These are phyloP conservation scores for Wallacemonas rigidus DNA, from an alignment of 208 protist species.

Conservation along the genomic window DNA sequence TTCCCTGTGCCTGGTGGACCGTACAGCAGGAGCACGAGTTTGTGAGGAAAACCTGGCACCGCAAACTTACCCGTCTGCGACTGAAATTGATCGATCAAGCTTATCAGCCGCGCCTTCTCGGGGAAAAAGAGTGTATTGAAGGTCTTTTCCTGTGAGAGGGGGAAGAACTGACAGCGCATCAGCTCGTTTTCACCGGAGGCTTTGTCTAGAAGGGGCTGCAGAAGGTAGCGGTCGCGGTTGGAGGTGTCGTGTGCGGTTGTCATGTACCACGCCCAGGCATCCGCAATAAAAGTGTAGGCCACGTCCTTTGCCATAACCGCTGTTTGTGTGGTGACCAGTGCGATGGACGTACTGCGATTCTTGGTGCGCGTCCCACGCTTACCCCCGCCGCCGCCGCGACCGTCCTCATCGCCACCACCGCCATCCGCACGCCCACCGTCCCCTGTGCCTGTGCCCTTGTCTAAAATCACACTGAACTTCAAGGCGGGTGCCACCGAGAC, in stretches of 20 bases:
- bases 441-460: conserved; percentile 14
- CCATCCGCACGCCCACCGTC: background rate
- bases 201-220: conserved; percentile 45
- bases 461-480: conserved; percentile 29
- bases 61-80: conserved; percentile 83
- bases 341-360: conserved; percentile 9
- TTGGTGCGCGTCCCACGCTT: background rate
- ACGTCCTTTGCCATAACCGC: conserved; percentile 20
- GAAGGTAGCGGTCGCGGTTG: conserved; percentile 59
- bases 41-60: conserved; percentile 85
- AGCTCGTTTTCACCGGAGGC: conserved; percentile 5
- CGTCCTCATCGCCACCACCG: conserved; percentile 13
- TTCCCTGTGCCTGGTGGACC: conserved; percentile 95
- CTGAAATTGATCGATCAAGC: conserved; percentile 83
- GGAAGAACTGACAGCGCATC: conserved; percentile 73
- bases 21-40: conserved; percentile 89
- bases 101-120: conserved; percentile 72
- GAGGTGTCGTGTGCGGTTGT: conserved; percentile 22
- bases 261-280: conserved; percentile 59
- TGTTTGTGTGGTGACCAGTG: conserved; percentile 9
- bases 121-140: conserved; percentile 92
- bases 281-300: conserved; percentile 27
- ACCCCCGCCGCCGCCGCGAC: background rate
- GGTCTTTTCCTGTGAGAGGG: conserved; percentile 77
- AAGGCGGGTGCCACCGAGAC: conserved; percentile 24